Conservation (phyloP, 2,329 filamentous ascomycete genomes). For the Macrophomina pseudophaseolina region DNA sequence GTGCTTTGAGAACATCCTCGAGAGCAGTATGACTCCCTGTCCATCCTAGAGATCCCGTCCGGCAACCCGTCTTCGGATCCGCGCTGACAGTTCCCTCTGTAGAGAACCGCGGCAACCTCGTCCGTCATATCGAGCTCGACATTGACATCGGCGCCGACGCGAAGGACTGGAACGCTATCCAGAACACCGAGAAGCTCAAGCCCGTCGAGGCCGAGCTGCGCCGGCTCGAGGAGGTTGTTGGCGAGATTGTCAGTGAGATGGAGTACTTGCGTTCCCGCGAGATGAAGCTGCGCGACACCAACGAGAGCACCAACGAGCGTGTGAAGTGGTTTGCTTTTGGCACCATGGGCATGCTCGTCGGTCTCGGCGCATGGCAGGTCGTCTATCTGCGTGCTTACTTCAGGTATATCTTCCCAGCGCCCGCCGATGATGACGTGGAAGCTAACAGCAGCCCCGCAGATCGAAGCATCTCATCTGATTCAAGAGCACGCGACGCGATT, state of each 20-base stretch:
- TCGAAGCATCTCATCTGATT: constrained; percentile 58
- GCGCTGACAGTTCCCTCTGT: constrained; percentile 22
- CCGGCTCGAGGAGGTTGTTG: constrained; percentile 87
- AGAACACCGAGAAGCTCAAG: constrained; percentile 96
- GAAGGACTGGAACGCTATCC: constrained; percentile 96
- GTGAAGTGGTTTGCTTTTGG: constrained; percentile 98
- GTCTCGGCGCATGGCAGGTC: constrained; percentile 94
- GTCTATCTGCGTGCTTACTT: constrained; percentile 98
- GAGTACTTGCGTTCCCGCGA: constrained; percentile 89
- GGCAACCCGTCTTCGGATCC: neutral
- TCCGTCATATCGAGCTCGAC: constrained; percentile 84
- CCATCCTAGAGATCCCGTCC: neutral
- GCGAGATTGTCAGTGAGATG: constrained; percentile 91
- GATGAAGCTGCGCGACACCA: constrained; percentile 96
- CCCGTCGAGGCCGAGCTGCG: constrained; percentile 94
- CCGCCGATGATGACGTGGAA: no score
- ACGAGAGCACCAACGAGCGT: constrained; percentile 98
- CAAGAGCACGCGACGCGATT: constrained; percentile 9
- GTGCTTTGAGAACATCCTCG: constrained; percentile 87
- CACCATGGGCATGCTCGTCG: constrained; percentile 89
- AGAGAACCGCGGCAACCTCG: constrained; percentile 54
- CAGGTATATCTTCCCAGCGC: constrained; percentile 60
- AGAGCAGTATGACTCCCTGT: constrained; percentile 63
- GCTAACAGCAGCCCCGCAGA: constrained; percentile 31
- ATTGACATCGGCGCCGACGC: constrained; percentile 96